Evolutionary conservation across 2,329 filamentous ascomycete species (phyloP), one percentile per base, ranked within the genome.

Genomic region (Colletotrichum godetiae): DNA sequence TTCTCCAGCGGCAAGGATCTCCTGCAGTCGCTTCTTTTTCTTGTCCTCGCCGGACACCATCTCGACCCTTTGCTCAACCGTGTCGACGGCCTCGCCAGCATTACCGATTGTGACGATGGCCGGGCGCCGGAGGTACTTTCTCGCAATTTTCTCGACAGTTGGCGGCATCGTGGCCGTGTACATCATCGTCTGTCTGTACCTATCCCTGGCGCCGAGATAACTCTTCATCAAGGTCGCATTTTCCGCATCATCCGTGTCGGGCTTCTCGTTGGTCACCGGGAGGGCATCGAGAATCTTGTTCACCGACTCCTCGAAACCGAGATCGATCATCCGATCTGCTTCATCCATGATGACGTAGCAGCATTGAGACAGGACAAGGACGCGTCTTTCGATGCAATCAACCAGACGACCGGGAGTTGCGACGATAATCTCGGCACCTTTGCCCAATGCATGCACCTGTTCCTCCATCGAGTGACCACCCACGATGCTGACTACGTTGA

Each of bases 311-410:
- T 99, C 97, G 81, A 99, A 99, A 58, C 97, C 97, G 74, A 98
- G 91, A 81, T 99, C 97, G 76, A 99, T 97, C 97, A 99, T 99
- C 68, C 96, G 94, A 84, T 99, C 97, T 49, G 97, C 97, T 89
- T 99, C 97, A 82, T 99, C 97, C 96, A 99, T 98, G 84, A 99
- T 98, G 69, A 98, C 91, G 84, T 98, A 98, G 85, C 95, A 98
- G 83, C 97, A 98, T 84, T 98, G 97, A n/a, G 92, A 92, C 60
- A 98, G 90, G 1, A 99, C 96, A 2, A 98, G 88, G 35, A 98
- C 91, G 42, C 96, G 92, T 22, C 97, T 91, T 83, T 99, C 97
- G 77, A 99, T 97, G 83, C 95, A 98, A 85, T 99, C 97, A 10
- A 98, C 94, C 0, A 99, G 90, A 88, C 97, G 95, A 85, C 97